These are phyloP conservation scores for Trichoderma citrinoviride DNA, from an alignment of 2,329 filamentous ascomycete species.

Conservation along the genomic window DNA sequence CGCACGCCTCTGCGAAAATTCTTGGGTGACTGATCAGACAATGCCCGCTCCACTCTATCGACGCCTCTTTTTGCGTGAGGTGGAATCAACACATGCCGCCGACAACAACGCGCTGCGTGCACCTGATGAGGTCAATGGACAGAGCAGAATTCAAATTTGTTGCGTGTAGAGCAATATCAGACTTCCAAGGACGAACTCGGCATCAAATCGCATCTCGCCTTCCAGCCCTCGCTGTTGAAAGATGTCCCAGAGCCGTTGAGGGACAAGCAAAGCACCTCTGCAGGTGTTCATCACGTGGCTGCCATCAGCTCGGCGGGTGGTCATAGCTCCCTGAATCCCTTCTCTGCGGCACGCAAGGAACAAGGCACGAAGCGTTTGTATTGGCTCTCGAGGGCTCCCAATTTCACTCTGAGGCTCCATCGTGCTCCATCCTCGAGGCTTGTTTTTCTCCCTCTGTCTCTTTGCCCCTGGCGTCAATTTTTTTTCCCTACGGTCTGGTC, in stretches of 20 bases:
- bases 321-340: slow-evolving; percentile 18
- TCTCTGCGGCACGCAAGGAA: slow-evolving; percentile 8
- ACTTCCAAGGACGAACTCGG: background rate
- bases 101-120: background rate
- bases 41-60: slow-evolving; percentile 14
- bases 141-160: background rate
- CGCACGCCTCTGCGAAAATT: slow-evolving; percentile 9
- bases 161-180: background rate
- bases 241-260: background rate
- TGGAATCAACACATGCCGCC: background rate
- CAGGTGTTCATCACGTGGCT: slow-evolving; percentile 16
- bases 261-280: slow-evolving; percentile 8
- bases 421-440: background rate
- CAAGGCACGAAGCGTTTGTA: background rate
- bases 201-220: background rate
- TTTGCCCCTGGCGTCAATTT: background rate
- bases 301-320: background rate
- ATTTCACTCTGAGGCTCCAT: slow-evolving; percentile 1
- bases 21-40: background rate
- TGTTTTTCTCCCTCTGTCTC: background rate
- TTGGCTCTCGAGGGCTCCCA: background rate
- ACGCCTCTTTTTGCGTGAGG: slow-evolving; percentile 3
- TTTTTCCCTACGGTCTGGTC: background rate
- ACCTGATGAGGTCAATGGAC: background rate
- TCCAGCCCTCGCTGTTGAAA: too few relatives aligned